Conservation (phyloP, 2,329 filamentous ascomycete genomes). For the Pseudogymnoascus sp. region DNA sequence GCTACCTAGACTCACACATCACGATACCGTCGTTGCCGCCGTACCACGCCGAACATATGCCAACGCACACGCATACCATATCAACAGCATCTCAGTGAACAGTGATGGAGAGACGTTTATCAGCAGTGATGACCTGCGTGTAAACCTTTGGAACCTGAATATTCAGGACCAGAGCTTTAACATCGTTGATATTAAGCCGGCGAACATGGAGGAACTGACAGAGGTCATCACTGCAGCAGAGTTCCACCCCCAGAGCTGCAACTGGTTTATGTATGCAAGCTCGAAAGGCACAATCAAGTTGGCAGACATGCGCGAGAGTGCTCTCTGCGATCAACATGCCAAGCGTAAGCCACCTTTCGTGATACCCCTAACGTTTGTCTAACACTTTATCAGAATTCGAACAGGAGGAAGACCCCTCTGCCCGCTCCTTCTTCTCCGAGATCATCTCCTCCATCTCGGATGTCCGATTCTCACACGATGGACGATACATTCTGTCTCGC, state of each 20-base stretch:
- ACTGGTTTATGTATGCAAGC: constrained; percentile 99
- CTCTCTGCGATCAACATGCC: constrained; percentile 88
- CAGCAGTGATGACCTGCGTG: constrained; percentile 92
- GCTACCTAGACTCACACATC: constrained; percentile 90
- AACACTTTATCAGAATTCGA: constrained; percentile 69
- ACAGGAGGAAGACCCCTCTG: constrained; percentile 93
- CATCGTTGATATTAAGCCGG: constrained; percentile 98
- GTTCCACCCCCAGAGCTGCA: constrained; percentile 94
- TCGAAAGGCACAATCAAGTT: constrained; percentile 98
- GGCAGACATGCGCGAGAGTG: constrained; percentile 96
- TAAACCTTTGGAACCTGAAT: constrained; percentile 98
- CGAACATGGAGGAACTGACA: constrained; percentile 98
- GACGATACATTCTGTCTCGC: constrained; percentile 91
- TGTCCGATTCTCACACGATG: constrained; percentile 93
- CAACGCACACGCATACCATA: constrained; percentile 97
- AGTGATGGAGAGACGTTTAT: constrained; percentile 99
- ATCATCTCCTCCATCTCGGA: constrained; percentile 99
- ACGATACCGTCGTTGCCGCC: constrained; percentile 95
- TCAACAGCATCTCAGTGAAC: constrained; percentile 99
- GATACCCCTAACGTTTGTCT: constrained; percentile 9
- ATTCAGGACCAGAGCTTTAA: constrained; percentile 99
- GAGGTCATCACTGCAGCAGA: constrained; percentile 98
- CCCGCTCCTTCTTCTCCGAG: constrained; percentile 98
- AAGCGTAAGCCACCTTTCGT: constrained; percentile 55
- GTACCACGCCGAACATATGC: constrained; percentile 94